These are phyloP conservation scores for Cyberlindnera euphorbiae DNA, from an alignment of 805 yeast species.

Conservation along the genomic window DNA sequence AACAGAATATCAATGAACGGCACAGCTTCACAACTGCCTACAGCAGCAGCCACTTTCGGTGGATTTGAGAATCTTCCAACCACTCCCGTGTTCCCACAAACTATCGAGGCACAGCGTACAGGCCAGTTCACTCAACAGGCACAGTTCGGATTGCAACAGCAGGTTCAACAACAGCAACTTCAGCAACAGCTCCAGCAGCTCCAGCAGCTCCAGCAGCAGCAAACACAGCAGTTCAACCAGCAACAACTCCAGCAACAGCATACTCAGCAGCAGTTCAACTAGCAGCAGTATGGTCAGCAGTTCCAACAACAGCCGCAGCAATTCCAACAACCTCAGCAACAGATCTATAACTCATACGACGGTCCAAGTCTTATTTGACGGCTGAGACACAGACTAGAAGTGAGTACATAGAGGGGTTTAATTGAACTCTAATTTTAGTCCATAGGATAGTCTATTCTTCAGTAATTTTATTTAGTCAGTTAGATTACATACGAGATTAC, in stretches of 20 bases:
- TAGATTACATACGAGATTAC: too few species aligned
- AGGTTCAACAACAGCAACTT: constrained; percentile 13
- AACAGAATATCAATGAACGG: constrained; percentile 26
- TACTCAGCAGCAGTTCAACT: constrained; percentile 8
- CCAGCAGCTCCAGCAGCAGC: constrained; percentile 10
- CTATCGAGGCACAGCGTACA: constrained; percentile 38
- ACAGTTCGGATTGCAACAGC: constrained; percentile 22
- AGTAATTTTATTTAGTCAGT: too few species aligned
- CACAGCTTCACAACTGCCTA: not conserved
- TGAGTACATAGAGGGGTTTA: too few species aligned
- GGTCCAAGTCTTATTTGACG: constrained; percentile 17
- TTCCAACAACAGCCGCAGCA: too few species aligned
- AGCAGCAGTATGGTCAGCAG: constrained; percentile 10
- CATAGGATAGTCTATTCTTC: too few species aligned
- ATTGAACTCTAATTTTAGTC: too few species aligned
- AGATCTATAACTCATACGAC: constrained; percentile 8
- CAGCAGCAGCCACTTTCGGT: constrained; percentile 61
- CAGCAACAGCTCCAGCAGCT: constrained; percentile 15
- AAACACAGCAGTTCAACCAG: constrained; percentile 12
- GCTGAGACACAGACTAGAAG: not conserved
- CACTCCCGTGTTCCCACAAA: constrained; percentile 63
- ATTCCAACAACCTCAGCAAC: constrained; percentile 3
- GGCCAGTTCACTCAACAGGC: constrained; percentile 38
- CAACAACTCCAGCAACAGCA: constrained; percentile 13
- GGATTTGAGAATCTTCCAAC: constrained; percentile 67